phyloP scores from a whole-genome alignment of 257 asterid species.

The Salvia rosmarinus region DNA sequence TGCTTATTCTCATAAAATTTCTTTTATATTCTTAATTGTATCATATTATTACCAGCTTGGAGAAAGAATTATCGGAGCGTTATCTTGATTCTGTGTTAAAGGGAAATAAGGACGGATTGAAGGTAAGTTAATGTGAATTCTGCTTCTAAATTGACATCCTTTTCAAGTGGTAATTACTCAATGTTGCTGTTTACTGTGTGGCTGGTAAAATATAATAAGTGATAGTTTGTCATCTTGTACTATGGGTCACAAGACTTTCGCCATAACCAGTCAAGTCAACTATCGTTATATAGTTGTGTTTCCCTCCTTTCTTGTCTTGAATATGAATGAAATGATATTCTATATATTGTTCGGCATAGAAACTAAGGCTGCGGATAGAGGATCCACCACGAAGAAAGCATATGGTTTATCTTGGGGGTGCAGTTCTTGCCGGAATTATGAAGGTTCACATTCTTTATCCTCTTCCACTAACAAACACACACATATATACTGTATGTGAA shows the following conservation, averaged over 20 bases:
- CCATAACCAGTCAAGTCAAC: too few relatives aligned
- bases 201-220: too few relatives aligned
- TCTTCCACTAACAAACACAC: slow-evolving; percentile 27
- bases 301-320: slow-evolving; percentile 11
- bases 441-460: slow-evolving; percentile 58
- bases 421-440: slow-evolving; percentile 99
- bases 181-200: too few relatives aligned
- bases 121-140: slow-evolving; percentile 51
- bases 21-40: slow-evolving; percentile 25
- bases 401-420: slow-evolving; percentile 98
- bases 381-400: slow-evolving; percentile 99
- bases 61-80: slow-evolving; percentile 94
- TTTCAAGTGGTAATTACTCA: too few relatives aligned
- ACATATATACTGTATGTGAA: slow-evolving; percentile 8
- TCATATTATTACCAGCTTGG: slow-evolving; percentile 59
- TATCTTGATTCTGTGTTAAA: slow-evolving; percentile 92
- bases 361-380: slow-evolving; percentile 88
- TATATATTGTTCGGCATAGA: slow-evolving; percentile 48
- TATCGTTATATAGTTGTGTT: too few relatives aligned
- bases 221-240: too few relatives aligned
- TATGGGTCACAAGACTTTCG: too few relatives aligned
- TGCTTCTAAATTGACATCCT: slow-evolving; percentile 7
- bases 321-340: not conserved
- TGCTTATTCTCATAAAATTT: not conserved
- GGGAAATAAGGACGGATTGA: slow-evolving; percentile 95